Percentiles rank a stretch among this genome's conserved stretches.
phyloP scores from a whole-genome alignment of 225 moss, liverwort and hornwort genomes.

The Thuidium tamariscinum region DNA sequence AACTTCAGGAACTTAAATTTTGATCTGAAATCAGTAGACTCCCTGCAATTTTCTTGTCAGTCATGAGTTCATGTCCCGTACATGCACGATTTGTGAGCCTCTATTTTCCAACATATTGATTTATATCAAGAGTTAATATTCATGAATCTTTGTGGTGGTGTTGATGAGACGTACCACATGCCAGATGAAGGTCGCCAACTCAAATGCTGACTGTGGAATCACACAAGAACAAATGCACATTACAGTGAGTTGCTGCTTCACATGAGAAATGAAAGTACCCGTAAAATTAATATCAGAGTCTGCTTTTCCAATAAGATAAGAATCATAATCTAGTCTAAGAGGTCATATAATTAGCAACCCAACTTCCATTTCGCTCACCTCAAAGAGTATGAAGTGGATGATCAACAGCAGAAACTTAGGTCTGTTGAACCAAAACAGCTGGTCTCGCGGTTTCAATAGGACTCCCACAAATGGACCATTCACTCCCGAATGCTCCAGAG shows the following conservation, averaged over 20 bases:
- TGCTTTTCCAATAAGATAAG: neutral
- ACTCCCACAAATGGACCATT: slow-evolving; percentile 20
- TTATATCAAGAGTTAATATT: neutral
- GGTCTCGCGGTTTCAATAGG: slow-evolving; percentile 44
- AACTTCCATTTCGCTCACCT: slow-evolving; percentile 1
- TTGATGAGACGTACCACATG: slow-evolving; percentile 29
- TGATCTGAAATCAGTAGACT: neutral
- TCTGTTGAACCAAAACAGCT: slow-evolving; percentile 70
- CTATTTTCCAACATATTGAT: neutral
- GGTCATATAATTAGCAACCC: neutral
- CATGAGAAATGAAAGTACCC: neutral
- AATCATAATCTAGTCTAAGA: neutral
- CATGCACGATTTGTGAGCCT: neutral
- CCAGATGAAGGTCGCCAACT: slow-evolving; percentile 57
- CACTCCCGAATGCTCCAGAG: slow-evolving; percentile 43
- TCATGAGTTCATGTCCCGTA: neutral
- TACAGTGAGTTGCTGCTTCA: neutral
- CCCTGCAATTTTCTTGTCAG: neutral
- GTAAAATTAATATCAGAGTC: neutral
- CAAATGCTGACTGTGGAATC: slow-evolving; percentile 31
- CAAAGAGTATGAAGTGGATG: slow-evolving; percentile 62
- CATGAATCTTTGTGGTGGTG: neutral
- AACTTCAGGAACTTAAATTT: neutral
- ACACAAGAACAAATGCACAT: neutral
- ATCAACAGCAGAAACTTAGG: slow-evolving; percentile 40